Evolutionary conservation across 495 filamentous ascomycete species (phyloP), one percentile per base, ranked within the genome.

Genomic region (Penicillium subrubescens): DNA sequence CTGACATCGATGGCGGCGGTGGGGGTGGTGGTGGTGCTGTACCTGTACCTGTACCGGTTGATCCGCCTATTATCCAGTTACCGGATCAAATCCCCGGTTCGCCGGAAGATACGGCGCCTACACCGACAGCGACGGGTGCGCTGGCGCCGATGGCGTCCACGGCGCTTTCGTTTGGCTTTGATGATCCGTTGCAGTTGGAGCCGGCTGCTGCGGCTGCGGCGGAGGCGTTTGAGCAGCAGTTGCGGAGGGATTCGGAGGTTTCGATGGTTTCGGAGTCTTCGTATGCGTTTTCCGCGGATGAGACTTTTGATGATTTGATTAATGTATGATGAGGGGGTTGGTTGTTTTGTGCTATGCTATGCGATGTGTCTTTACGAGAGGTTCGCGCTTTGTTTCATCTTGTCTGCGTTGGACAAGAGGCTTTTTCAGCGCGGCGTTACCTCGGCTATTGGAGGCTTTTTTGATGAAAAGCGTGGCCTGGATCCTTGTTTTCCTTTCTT

Each of bases 151-250:
- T 59, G n/a, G 44, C 52, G 19, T 53, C 62, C n/a, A 34, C 68
- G 19, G 17, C 54, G 8, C 34, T 76, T 7, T 75, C 76, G 2
- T 80, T 80, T 53, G 77, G 77, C 6, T 80, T 80, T 41, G 77
- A 80, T 50, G 73, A 77, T 57, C 62, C 75, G 17, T 11, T 78
- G 65, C 75, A 71, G 29, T 37, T 77, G 43, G 68, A 73, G 25
- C 60, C 71, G 0, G 65, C 67, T 14, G 60, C 67, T 1, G 58
- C 65, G 7, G 57, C 67, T 0, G 57, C 73, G 5, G 64, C 63
- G 25, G 60, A 69, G 33, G 55, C 64, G 8, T 63, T 77, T 60
- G 71, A 73, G 23, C 68, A 74, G 53, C 72, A 77, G 62, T 60
- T 78, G 33, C 73, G 74, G 8, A 65, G 74, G 2, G 68, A 73